Conservation (phyloP, 306 rosid genomes). For the Inga leiocalycina region DNA sequence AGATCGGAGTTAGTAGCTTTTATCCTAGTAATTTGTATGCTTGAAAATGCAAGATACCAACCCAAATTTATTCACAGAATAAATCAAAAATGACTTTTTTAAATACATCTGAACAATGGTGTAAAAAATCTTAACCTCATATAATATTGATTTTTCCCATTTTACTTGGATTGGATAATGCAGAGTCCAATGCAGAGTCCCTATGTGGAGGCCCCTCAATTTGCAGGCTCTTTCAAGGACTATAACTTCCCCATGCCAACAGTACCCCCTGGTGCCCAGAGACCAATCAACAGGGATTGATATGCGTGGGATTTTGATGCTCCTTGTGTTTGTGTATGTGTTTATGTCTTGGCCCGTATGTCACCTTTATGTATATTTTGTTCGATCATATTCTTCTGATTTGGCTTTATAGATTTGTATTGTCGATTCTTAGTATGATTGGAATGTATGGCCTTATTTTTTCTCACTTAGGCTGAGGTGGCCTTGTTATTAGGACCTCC, state of each 20-base stretch:
- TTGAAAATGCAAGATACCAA: not conserved
- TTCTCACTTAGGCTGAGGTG: not conserved
- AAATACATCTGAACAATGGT: not conserved
- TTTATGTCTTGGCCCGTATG: conserved; percentile 12
- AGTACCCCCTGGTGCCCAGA: conserved; percentile 95
- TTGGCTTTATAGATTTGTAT: conserved; percentile 36
- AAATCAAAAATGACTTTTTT: not conserved
- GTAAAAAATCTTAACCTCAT: not conserved
- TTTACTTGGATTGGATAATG: not conserved
- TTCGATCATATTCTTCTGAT: conserved; percentile 35
- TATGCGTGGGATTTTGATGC: conserved; percentile 13
- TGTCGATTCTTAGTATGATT: not conserved
- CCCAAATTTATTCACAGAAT: not conserved
- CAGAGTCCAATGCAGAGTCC: conserved; percentile 59
- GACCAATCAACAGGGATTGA: conserved; percentile 70
- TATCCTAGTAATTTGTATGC: not conserved
- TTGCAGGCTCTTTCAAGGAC: conserved; percentile 55
- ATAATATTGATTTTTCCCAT: not conserved
- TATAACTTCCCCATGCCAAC: conserved; percentile 74
- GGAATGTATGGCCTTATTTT: not conserved
- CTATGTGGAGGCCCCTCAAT: conserved; percentile 80
- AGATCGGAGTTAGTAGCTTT: not conserved
- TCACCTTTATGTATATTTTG: conserved; percentile 2
- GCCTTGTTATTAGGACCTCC: conserved; percentile 6
- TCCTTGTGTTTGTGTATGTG: not conserved